These are phyloP conservation scores for Cladorrhinum sp. DNA, from an alignment of 2,329 filamentous ascomycete species.

Conservation along the genomic window DNA sequence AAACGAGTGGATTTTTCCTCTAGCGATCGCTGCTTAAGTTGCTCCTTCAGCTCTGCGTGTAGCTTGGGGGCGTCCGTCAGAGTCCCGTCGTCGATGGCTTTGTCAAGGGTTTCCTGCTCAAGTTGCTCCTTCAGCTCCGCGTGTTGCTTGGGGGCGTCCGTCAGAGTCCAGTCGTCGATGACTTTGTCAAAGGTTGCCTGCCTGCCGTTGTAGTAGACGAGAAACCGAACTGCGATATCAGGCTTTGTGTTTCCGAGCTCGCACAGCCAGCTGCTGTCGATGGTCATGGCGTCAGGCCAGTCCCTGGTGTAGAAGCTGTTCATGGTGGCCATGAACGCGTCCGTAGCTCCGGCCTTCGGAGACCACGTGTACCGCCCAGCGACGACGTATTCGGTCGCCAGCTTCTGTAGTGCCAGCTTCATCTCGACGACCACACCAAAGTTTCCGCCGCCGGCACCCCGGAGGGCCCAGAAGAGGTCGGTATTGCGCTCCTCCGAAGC, in stretches of 20 bases:
- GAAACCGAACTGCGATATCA: not conserved
- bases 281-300: conserved; percentile 12
- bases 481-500: conserved; percentile 35
- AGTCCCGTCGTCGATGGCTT: not conserved
- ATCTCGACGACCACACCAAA: conserved; percentile 33
- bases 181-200: not conserved
- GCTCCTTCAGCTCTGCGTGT: not conserved
- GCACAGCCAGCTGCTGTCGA: conserved; percentile 17
- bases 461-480: conserved; percentile 42
- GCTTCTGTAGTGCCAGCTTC: not conserved
- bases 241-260: conserved; percentile 6
- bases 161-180: too few species aligned
- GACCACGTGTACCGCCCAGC: not conserved
- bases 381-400: not conserved
- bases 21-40: conserved; percentile 9
- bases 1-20: conserved; percentile 15
- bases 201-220: not conserved
- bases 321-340: conserved; percentile 7
- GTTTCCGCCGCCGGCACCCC: conserved; percentile 40
- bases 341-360: not conserved
- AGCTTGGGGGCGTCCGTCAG: too few species aligned
- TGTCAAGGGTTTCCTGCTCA: not conserved
- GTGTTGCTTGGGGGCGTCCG: too few species aligned
- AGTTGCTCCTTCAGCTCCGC: conserved; percentile 7
- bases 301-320: conserved; percentile 8